Evolutionary conservation across 176 grass and related monocot genomes (phyloP).

Genomic region (Avena insularis): DNA sequence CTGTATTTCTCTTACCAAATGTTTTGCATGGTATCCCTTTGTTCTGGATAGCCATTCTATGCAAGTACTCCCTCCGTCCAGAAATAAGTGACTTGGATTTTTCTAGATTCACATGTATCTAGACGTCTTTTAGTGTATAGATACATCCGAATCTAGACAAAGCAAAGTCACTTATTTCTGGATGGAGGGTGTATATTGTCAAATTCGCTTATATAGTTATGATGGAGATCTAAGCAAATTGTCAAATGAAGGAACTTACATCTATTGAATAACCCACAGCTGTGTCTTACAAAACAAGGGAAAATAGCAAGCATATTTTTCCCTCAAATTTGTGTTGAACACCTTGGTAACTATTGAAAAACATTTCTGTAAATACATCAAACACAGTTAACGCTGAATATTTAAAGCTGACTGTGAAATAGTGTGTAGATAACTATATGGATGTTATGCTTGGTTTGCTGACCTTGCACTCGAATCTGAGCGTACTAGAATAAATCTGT

Average conservation of each 20-base stretch:
- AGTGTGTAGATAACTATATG: constrained; percentile 2
- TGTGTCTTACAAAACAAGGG: constrained; percentile 1
- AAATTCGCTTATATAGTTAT: constrained; percentile 8
- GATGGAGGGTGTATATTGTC: neutral
- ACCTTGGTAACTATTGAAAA: neutral
- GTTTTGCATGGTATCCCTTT: neutral
- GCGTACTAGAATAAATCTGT: neutral
- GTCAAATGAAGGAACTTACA: neutral
- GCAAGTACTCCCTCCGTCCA: neutral
- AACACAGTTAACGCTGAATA: neutral
- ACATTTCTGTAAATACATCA: neutral
- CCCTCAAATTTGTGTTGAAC: constrained; percentile 7
- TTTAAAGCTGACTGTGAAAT: constrained; percentile 7
- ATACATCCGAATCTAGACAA: no score
- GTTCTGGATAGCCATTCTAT: neutral
- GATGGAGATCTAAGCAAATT: neutral
- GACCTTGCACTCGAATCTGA: constrained; percentile 6
- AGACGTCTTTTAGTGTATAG: no score
- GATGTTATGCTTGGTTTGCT: constrained; percentile 1
- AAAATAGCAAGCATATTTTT: constrained; percentile 4
- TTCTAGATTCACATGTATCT: no score
- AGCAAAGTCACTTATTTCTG: no score
- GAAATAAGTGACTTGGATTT: no score
- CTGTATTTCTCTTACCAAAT: neutral
- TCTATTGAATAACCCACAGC: constrained; percentile 3